Evolutionary conservation across 106 monocot genomes (phyloP).

Genomic region (Acanthochlamys bracteata): DNA sequence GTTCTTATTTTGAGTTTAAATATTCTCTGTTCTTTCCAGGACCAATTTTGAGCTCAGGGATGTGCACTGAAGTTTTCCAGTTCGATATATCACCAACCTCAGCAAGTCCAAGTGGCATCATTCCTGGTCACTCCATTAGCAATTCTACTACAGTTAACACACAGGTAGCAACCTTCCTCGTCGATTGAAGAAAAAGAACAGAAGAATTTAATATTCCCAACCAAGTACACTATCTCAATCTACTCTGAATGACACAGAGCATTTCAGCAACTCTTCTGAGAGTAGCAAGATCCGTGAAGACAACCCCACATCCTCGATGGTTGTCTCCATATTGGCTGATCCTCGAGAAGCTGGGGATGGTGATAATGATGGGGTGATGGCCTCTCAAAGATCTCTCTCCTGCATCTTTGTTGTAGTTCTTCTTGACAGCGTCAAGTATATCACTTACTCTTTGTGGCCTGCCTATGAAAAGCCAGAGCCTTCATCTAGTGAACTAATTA

Average conservation of each 20-base stretch:
- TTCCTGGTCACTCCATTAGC: constrained; percentile 35
- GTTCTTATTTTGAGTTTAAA: neutral
- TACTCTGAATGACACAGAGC: constrained; percentile 30
- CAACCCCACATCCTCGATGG: constrained; percentile 29
- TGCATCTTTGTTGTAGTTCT: constrained; percentile 69
- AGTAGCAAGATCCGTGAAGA: constrained; percentile 20
- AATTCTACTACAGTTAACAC: constrained; percentile 23
- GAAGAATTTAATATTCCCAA: constrained; percentile 47
- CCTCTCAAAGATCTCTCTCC: constrained; percentile 42
- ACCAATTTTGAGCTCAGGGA: constrained; percentile 76
- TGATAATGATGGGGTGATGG: constrained; percentile 39
- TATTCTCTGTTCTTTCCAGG: constrained; percentile 33
- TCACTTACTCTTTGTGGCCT: constrained; percentile 68
- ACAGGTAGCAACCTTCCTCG: constrained; percentile 18
- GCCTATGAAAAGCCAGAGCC: constrained; percentile 36
- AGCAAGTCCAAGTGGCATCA: constrained; percentile 27
- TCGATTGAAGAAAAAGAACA: constrained; percentile 29
- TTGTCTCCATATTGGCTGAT: constrained; percentile 78
- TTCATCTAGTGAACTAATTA: constrained; percentile 49
- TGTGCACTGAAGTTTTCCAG: constrained; percentile 94
- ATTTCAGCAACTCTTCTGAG: constrained; percentile 21
- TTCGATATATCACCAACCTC: constrained; percentile 54
- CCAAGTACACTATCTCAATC: constrained; percentile 47
- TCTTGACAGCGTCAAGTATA: constrained; percentile 59
- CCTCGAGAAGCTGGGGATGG: constrained; percentile 67